phyloP scores from a whole-genome alignment of 768 basidiomycete genomes.

The Gloeostereum incarnatum region DNA sequence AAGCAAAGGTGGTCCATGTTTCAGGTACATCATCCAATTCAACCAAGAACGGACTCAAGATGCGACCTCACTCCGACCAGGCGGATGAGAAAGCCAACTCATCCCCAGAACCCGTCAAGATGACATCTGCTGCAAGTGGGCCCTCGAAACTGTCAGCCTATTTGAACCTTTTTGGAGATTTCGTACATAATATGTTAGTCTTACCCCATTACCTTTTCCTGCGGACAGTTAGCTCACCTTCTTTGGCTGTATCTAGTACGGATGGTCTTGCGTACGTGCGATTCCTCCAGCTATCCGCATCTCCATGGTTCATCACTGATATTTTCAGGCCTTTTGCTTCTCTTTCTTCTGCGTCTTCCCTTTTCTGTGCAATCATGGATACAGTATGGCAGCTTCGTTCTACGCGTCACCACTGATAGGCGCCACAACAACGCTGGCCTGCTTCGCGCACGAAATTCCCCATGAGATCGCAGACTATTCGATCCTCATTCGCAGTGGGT shows the following conservation, averaged over 20 bases:
- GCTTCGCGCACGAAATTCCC: conserved; percentile 92
- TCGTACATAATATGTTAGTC: conserved; percentile 86
- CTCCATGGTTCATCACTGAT: conserved; percentile 2
- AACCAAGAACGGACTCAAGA: conserved; percentile 33
- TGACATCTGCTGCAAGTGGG: conserved; percentile 26
- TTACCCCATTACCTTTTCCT: conserved; percentile 9
- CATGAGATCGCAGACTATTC: conserved; percentile 97
- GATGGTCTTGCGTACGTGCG: conserved; percentile 78
- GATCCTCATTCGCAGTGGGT: conserved; percentile 84
- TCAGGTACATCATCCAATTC: conserved; percentile 37
- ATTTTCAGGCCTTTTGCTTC: conserved; percentile 2
- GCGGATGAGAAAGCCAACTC: conserved; percentile 13
- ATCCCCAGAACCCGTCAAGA: conserved; percentile 10
- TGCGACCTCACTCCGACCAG: conserved; percentile 18
- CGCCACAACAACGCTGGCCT: conserved; percentile 90
- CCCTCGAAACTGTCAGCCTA: conserved; percentile 86
- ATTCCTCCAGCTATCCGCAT: neutral
- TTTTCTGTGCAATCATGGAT: conserved; percentile 1
- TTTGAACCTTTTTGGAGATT: conserved; percentile 88
- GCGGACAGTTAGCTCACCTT: conserved; percentile 7
- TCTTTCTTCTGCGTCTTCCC: neutral
- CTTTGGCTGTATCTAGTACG: conserved; percentile 40
- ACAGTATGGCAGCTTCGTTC: conserved; percentile 91
- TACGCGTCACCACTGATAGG: conserved; percentile 92
- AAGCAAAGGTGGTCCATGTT: conserved; percentile 24